Base-by-base conservation (phyloP, 1,284 basidiomycete species). In the Pseudomicrostroma phylloplanum region DNA sequence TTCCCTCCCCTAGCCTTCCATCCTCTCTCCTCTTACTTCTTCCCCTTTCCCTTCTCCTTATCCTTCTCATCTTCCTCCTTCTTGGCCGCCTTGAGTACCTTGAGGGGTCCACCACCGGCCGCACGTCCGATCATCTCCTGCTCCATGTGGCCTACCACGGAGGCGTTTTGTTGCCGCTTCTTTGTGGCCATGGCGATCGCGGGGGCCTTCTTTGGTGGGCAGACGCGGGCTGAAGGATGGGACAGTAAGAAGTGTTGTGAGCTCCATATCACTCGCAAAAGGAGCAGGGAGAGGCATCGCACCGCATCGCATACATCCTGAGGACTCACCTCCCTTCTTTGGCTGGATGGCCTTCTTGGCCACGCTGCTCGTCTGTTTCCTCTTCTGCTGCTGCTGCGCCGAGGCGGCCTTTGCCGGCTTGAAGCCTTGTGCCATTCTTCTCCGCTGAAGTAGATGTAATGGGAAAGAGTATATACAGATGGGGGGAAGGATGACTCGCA, bases 341-440 rank as follows among this genome's bases (percentile, higher is more conserved):
- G 48, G 56, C 36, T 26, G 56, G 19, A n/a, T 21, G 42, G 23
- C 36, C 36, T 57, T 57, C 19, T 40, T 57, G 30, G 40, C 23
- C 25, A 6, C 23, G 17, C 42, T 21, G 43, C 15, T 36, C 30
- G 30, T 36, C 30, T 36, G 30, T 36, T 36, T 36, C 30, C 30
- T 36, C 30, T 36, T 36, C 30, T 36, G 30, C 30, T 36, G 30
- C 30, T 36, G 30, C 30, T 36, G 30, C 9, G 30, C 30, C 30
- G 30, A 36, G 3, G 30, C 30, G 36, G 19, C 53, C 19, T 58
- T 60, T 19, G 41, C 21, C 25, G n/a, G 53, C 17, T 40, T 54
- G 59, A 41, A 60, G n/a, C 51, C 51, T 54, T 54, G 51, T 8
- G 51, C 51, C 51, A 54, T 54, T 6, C 30, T 36, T 36, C 30